Conservation (phyloP, 73 alveolate species). For the Effrenium voratum region DNA sequence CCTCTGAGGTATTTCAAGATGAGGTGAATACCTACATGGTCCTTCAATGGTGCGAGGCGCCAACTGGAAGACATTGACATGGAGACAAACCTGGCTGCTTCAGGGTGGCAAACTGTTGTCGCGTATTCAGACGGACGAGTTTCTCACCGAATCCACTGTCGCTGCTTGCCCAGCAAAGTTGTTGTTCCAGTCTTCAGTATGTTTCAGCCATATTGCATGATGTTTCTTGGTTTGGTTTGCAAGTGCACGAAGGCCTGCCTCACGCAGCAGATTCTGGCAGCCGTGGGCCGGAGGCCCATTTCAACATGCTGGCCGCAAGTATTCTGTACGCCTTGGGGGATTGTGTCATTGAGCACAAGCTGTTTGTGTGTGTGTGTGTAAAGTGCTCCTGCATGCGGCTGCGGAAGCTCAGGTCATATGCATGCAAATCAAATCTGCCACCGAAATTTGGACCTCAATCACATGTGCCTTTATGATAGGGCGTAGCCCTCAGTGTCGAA, state of each 20-base stretch:
- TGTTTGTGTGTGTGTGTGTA: neutral
- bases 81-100: too few species aligned
- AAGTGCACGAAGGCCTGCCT: neutral
- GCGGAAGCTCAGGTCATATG: slow-evolving; percentile 17
- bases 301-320: neutral
- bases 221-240: neutral
- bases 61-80: too few species aligned
- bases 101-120: slow-evolving; percentile 25
- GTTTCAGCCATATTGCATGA: neutral
- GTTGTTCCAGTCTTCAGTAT: neutral
- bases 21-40: slow-evolving; percentile 47
- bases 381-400: neutral
- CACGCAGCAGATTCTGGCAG: slow-evolving; percentile 36
- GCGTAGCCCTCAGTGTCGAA: neutral
- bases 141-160: slow-evolving; percentile 1
- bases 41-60: slow-evolving; percentile 66
- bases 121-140: slow-evolving; percentile 16
- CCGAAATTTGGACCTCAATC: slow-evolving; percentile 39
- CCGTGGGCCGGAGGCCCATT: slow-evolving; percentile 28
- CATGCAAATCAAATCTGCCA: slow-evolving; percentile 26
- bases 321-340: neutral
- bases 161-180: neutral
- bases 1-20: slow-evolving; percentile 38
- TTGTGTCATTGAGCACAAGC: neutral
- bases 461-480: slow-evolving; percentile 36